phyloP scores from a whole-genome alignment of 2,329 filamentous ascomycete species.

The Scytalidium sp. region DNA sequence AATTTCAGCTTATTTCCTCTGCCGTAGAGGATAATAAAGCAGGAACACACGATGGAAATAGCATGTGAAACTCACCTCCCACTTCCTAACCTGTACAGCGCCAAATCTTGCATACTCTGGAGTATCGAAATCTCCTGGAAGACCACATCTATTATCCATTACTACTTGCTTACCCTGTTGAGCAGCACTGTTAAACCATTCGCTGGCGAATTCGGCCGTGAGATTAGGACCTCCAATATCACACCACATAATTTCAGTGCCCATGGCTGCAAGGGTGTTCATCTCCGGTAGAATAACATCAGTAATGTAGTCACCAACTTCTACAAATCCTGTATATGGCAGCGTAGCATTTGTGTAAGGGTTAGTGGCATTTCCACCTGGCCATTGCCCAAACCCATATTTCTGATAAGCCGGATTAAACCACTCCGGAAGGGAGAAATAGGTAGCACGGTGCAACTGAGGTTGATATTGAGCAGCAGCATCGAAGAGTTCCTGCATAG shows the following conservation, averaged over 20 bases:
- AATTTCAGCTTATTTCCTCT: no score
- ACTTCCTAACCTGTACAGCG: constrained; percentile 49
- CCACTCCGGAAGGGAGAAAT: constrained; percentile 27
- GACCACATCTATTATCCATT: constrained; percentile 54
- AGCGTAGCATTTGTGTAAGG: constrained; percentile 37
- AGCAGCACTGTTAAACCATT: constrained; percentile 37
- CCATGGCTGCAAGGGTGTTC: constrained; percentile 38
- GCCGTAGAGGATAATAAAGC: no score
- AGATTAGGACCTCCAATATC: constrained; percentile 40
- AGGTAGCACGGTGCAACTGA: constrained; percentile 8
- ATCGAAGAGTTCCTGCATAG: constrained; percentile 9
- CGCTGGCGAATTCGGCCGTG: constrained; percentile 35
- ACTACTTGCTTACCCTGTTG: constrained; percentile 43
- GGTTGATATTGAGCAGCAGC: constrained; percentile 9
- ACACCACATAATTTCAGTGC: constrained; percentile 48
- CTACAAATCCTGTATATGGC: constrained; percentile 39
- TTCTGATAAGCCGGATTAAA: constrained; percentile 25
- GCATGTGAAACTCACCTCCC: constrained; percentile 35
- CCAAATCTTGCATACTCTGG: constrained; percentile 52
- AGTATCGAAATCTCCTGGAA: constrained; percentile 54
- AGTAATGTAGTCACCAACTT: constrained; percentile 35
- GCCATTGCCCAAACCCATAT: constrained; percentile 4
- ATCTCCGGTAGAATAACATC: constrained; percentile 44
- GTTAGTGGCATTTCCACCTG: constrained; percentile 9
- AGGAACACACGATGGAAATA: no score